These are phyloP conservation scores for Cladophialophora immunda DNA, from an alignment of 2,329 filamentous ascomycete species.

Conservation along the genomic window DNA sequence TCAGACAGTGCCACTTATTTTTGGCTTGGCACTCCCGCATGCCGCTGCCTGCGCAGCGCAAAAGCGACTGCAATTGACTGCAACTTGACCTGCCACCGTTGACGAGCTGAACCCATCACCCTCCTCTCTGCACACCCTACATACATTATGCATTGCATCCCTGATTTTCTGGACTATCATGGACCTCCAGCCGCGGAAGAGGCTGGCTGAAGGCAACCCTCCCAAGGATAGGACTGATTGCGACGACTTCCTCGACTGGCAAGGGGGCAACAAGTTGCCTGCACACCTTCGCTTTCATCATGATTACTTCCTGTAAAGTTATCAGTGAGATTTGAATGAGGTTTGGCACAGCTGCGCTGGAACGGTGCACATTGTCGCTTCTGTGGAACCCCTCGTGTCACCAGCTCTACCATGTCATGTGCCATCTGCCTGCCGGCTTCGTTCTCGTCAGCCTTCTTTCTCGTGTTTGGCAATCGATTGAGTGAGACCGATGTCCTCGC, in stretches of 20 bases:
- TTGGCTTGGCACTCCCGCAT: no score
- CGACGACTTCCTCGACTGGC: neutral
- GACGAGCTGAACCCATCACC: neutral
- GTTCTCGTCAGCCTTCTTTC: neutral
- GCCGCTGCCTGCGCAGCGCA: no score
- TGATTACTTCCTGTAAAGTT: neutral
- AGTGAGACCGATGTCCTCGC: neutral
- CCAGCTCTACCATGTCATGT: neutral
- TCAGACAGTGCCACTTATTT: no score
- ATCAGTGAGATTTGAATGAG: neutral
- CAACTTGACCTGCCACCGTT: no score
- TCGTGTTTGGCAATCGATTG: neutral
- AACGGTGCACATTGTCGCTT: neutral
- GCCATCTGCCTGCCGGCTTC: neutral
- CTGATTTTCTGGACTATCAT: conserved; percentile 1
- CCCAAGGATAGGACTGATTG: neutral
- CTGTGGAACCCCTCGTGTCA: neutral
- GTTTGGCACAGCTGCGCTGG: neutral
- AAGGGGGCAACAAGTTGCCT: neutral
- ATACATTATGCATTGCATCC: neutral
- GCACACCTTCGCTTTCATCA: neutral
- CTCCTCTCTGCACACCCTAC: neutral
- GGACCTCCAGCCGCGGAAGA: neutral
- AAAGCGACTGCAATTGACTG: neutral
- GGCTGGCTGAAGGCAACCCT: neutral